These are phyloP conservation scores for Rhazya stricta DNA, from an alignment of 257 asterid species.

Conservation along the genomic window DNA sequence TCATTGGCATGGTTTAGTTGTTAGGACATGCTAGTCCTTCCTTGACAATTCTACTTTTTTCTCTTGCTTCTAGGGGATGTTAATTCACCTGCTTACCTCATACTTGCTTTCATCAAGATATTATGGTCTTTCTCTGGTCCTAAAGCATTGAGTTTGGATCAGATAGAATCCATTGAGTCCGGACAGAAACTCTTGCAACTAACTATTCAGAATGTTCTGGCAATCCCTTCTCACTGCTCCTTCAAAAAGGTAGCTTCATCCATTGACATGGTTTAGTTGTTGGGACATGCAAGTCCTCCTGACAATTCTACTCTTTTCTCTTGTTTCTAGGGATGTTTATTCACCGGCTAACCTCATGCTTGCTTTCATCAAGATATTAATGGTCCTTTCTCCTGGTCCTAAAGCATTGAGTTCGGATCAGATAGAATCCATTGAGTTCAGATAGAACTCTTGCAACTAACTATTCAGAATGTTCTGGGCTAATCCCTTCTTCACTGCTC, in stretches of 20 bases:
- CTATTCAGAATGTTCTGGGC: neutral
- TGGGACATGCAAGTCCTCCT: neutral
- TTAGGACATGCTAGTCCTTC: neutral
- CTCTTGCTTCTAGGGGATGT: neutral
- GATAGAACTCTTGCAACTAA: no score
- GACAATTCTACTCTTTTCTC: neutral
- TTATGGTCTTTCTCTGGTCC: neutral
- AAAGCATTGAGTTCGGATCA: neutral
- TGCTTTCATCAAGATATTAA: neutral
- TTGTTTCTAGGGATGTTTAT: neutral
- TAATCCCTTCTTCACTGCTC: neutral
- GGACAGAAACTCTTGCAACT: no score
- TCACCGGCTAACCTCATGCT: neutral
- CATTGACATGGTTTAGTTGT: neutral
- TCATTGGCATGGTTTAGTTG: neutral
- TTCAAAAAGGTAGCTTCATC: neutral
- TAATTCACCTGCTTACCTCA: neutral
- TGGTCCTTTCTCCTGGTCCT: neutral
- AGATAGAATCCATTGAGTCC: neutral
- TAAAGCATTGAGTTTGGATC: neutral
- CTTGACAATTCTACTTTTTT: neutral
- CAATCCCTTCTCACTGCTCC: neutral
- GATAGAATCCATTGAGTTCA: neutral
- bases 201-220: neutral
- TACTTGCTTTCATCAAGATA: neutral